Evolutionary conservation across 2,329 filamentous ascomycete genomes (phyloP).

Genomic region (Exophiala viscosa): DNA sequence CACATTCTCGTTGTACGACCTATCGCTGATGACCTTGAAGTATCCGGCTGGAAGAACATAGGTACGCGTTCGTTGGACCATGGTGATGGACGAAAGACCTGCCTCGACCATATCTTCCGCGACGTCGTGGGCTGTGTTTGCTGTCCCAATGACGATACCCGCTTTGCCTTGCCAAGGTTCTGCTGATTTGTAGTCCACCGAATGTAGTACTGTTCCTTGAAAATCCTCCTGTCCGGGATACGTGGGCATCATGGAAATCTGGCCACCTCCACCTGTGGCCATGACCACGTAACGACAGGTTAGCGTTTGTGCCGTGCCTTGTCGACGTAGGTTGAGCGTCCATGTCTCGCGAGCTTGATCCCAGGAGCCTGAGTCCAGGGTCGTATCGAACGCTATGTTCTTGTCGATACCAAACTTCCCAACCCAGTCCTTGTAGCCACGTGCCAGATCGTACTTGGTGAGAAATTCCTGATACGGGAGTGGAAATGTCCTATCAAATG

Average conservation of each 20-base stretch:
- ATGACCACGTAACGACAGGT: constrained; percentile 5
- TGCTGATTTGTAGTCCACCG: constrained; percentile 34
- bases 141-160: constrained; percentile 46
- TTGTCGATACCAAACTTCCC: constrained; percentile 28
- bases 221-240: constrained; percentile 33
- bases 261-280: constrained; percentile 25
- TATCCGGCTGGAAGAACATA: constrained; percentile 29
- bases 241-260: constrained; percentile 30
- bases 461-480: constrained; percentile 26
- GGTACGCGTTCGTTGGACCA: constrained; percentile 45
- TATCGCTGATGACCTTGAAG: constrained; percentile 21
- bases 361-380: constrained; percentile 39
- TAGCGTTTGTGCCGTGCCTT: constrained; percentile 9
- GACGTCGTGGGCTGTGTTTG: constrained; percentile 48
- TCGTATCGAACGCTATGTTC: constrained; percentile 44
- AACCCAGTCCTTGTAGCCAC: constrained; percentile 21
- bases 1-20: constrained; percentile 23
- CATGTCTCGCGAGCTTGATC: constrained; percentile 39
- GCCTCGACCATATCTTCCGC: constrained; percentile 47
- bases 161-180: constrained; percentile 38
- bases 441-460: constrained; percentile 27
- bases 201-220: constrained; percentile 37
- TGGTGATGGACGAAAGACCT: constrained; percentile 41
- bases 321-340: constrained; percentile 35
- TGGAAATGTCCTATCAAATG: constrained; percentile 30